Evolutionary conservation across 257 asterid species (phyloP).

Genomic region (Knoxia roxburghii): DNA sequence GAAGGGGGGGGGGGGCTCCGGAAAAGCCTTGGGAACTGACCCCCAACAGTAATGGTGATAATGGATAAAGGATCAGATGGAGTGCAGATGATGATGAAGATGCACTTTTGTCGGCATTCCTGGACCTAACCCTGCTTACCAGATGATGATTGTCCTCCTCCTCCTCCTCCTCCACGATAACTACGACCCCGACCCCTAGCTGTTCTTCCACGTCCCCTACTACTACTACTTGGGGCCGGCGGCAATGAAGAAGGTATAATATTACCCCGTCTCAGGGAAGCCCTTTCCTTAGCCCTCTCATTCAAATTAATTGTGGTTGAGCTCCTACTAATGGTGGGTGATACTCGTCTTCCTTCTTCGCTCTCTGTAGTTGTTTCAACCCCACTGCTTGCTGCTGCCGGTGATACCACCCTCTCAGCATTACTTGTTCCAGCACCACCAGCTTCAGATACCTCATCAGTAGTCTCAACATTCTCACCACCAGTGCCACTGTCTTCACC

Average conservation of each 20-base stretch:
- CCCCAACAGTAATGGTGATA: too few species aligned
- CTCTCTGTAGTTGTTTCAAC: constrained; percentile 29
- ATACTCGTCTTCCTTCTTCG: constrained; percentile 28
- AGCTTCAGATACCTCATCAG: constrained; percentile 31
- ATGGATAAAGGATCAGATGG: too few species aligned
- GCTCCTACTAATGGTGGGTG: constrained; percentile 29
- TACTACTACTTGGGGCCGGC: too few species aligned
- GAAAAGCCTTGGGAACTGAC: too few species aligned
- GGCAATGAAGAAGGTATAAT: constrained; percentile 30
- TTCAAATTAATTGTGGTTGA: constrained; percentile 59
- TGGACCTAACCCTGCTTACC: constrained; percentile 28
- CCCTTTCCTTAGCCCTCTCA: constrained; percentile 63
- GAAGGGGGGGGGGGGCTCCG: too few species aligned
- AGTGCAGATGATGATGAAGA: too few species aligned
- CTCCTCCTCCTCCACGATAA: too few species aligned
- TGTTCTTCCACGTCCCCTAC: constrained; percentile 60
- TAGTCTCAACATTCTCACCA: constrained; percentile 32
- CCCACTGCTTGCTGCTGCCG: constrained; percentile 27
- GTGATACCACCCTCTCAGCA: constrained; percentile 24
- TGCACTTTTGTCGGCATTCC: too few species aligned
- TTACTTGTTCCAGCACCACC: constrained; percentile 19
- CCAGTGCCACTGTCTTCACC: constrained; percentile 28
- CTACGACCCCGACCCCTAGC: constrained; percentile 63
- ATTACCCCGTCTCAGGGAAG: constrained; percentile 48
- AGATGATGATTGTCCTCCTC: constrained; percentile 41